These are phyloP conservation scores for Candida glaebosa DNA, from an alignment of 805 yeast species.

Conservation along the genomic window DNA sequence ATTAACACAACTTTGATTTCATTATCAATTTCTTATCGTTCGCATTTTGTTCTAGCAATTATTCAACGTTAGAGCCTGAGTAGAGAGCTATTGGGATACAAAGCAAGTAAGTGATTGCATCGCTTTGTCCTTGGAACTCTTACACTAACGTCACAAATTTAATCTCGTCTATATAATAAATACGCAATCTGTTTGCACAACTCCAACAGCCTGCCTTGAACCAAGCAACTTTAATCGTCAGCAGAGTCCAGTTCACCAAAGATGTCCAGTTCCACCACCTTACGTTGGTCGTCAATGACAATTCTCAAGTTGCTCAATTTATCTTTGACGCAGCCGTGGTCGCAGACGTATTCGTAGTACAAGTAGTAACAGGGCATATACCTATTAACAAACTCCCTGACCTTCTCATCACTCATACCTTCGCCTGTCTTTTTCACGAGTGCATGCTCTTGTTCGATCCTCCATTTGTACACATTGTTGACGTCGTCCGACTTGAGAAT, in stretches of 20 bases:
- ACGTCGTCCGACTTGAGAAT: slow-evolving; percentile 59
- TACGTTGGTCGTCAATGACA: slow-evolving; percentile 7
- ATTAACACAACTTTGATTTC: not conserved
- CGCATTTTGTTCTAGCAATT: no score
- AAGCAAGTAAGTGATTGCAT: no score
- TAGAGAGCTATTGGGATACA: no score
- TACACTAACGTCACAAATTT: no score
- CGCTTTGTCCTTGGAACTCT: no score
- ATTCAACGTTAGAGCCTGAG: no score
- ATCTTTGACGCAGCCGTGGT: slow-evolving; percentile 5
- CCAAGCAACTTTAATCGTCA: no score
- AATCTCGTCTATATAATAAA: no score
- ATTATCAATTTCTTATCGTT: not conserved
- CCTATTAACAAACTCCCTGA: slow-evolving; percentile 65
- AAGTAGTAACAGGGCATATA: slow-evolving; percentile 84
- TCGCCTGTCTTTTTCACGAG: slow-evolving; percentile 50
- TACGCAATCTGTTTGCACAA: no score
- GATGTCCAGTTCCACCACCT: not conserved
- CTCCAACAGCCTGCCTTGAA: no score
- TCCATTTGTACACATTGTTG: slow-evolving; percentile 70
- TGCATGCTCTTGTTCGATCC: slow-evolving; percentile 70
- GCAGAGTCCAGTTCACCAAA: no score
- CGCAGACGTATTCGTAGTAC: slow-evolving; percentile 51
- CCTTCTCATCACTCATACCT: slow-evolving; percentile 82
- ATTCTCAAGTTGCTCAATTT: slow-evolving; percentile 6